A percentile compares a stretch with the other conserved stretches of the same genome.
Conservation (phyloP, 495 filamentous ascomycete species). For the Evernia prunastri region DNA sequence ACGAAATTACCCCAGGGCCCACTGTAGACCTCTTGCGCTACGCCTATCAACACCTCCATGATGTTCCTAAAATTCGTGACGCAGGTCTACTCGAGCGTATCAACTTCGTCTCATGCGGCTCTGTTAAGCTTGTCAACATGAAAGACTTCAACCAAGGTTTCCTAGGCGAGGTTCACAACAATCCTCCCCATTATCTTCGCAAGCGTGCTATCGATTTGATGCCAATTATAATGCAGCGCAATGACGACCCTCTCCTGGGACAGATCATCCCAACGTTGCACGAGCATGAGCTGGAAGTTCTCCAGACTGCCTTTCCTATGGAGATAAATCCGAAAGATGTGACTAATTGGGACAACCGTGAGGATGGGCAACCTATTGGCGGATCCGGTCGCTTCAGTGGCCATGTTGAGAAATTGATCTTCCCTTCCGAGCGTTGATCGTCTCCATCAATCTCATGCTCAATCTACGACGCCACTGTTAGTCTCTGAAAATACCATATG, state of each 20-base stretch:
- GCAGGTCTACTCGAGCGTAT: conserved; percentile 27
- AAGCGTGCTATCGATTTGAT: conserved; percentile 16
- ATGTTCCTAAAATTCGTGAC: conserved; percentile 6
- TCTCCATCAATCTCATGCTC: not conserved
- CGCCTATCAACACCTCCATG: conserved; percentile 18
- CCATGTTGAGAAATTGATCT: conserved; percentile 16
- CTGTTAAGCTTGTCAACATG: conserved; percentile 29
- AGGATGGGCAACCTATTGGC: conserved; percentile 26
- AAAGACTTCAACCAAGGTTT: conserved; percentile 17
- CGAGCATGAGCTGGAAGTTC: conserved; percentile 16
- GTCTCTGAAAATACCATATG: not conserved
- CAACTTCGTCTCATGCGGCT: conserved; percentile 42
- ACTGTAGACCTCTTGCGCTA: conserved; percentile 30
- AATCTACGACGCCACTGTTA: not conserved
- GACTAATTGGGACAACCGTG: conserved; percentile 13
- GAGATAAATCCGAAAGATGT: conserved; percentile 16
- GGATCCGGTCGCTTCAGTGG: conserved; percentile 27
- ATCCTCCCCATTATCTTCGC: conserved; percentile 8
- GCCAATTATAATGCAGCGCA: conserved; percentile 20
- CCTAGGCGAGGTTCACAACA: conserved; percentile 14
- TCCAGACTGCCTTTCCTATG: conserved; percentile 22
- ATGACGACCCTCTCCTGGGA: conserved; percentile 21
- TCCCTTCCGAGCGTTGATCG: not conserved
- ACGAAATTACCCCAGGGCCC: conserved; percentile 36
- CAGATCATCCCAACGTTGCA: conserved; percentile 21